Evolutionary conservation across 805 yeast genomes (phyloP), one percentile per base, ranked within the genome.

Genomic region (Grigorovia humatica): DNA sequence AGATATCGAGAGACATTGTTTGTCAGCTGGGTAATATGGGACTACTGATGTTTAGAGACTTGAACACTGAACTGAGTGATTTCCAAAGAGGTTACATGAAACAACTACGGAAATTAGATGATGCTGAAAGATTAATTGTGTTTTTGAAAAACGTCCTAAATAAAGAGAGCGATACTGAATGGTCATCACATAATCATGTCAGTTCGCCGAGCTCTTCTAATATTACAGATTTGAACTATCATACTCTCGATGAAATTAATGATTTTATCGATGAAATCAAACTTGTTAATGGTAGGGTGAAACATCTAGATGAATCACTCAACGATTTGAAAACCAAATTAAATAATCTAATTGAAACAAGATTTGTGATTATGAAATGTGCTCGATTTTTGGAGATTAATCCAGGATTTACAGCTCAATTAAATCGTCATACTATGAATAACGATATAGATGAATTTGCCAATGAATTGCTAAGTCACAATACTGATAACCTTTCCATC

Each of bases 71-170:
- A 52, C 83, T 89, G 46, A 85, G 82, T 59, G 81, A 87, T 32
- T 93, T 93, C 70, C 99, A 95, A 72, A 79, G 99, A 55, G 76
- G 90, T 2, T 93, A 87, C 65, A 96, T 93, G 52, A 79, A 80
- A 61, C 98, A 93, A 64, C 80, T 88, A 55, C 79, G 96, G 57
- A 77, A 78, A 54, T 75, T 85, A 47, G 96, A 90, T 67, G 87
- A 88, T 63, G 78, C 82, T 13, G 88, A 88, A 66, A 80, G 96
- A 51, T 95, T 88, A 65, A 75, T 83, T 44, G 70, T 79, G 27
- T 76, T 69, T 56, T 64, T 79, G 62, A 71, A 74, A 47, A 61
- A 69, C 0, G 76, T 80, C 49, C 74, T 83, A 40, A 74, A 70
- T 47, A 72, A 71, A 41, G 81, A 74, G 47, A 67, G 70, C 15